phyloP scores from a whole-genome alignment of 306 rosid genomes.

The Begonia peltatifolia region DNA sequence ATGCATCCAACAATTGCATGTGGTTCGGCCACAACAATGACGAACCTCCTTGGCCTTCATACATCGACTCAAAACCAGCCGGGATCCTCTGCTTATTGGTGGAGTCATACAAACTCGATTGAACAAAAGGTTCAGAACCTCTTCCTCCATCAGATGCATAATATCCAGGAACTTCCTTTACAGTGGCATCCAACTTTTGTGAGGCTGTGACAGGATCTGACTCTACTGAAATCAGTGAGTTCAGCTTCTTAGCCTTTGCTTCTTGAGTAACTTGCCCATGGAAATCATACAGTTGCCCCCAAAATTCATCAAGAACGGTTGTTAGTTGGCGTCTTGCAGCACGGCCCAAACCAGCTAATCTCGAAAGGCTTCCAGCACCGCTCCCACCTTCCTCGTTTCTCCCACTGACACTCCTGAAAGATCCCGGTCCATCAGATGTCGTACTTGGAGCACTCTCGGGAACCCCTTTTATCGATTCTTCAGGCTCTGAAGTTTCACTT shows the following conservation, averaged over 20 bases:
- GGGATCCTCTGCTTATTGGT: conserved; percentile 39
- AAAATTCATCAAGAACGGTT: conserved; percentile 61
- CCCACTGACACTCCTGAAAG: conserved; percentile 80
- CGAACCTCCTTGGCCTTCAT: conserved; percentile 42
- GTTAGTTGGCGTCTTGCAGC: conserved; percentile 92
- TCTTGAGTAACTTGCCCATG: conserved; percentile 51
- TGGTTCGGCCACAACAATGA: conserved; percentile 39
- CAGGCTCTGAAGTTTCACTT: conserved; percentile 64
- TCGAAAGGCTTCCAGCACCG: conserved; percentile 84
- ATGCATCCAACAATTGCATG: conserved; percentile 34
- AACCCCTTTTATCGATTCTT: conserved; percentile 45
- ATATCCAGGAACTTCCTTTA: conserved; percentile 38
- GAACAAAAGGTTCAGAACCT: conserved; percentile 29
- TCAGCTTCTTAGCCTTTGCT: conserved; percentile 56
- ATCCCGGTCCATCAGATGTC: conserved; percentile 71
- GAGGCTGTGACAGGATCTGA: conserved; percentile 24
- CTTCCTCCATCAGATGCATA: conserved; percentile 26
- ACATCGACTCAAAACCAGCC: conserved; percentile 39
- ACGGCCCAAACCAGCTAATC: conserved; percentile 89
- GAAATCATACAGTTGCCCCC: conserved; percentile 82
- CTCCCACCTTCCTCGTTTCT: conserved; percentile 84
- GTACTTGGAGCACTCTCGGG: conserved; percentile 26
- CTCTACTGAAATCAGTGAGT: conserved; percentile 45
- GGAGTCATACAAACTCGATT: conserved; percentile 42
- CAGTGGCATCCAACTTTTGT: conserved; percentile 27